Conservation (phyloP, 2,329 filamentous ascomycete genomes). For the Knufia petricola region DNA sequence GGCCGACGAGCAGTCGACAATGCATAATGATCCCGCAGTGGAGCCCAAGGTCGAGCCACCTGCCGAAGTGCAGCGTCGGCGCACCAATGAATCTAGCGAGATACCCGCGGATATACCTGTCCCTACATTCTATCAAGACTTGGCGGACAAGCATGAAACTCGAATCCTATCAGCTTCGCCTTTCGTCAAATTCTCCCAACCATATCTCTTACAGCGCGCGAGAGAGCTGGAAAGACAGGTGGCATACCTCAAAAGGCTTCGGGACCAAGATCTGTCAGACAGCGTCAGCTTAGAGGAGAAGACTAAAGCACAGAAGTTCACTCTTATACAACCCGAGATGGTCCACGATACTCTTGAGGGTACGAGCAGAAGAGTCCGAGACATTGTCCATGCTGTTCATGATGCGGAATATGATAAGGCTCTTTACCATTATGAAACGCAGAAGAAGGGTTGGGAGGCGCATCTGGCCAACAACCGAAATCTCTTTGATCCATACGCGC, state of each 20-base stretch:
- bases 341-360: slow-evolving; percentile 73
- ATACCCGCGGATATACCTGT: slow-evolving; percentile 71
- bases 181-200: slow-evolving; percentile 90
- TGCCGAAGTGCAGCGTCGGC: slow-evolving; percentile 22
- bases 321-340: slow-evolving; percentile 92
- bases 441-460: slow-evolving; percentile 92
- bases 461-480: slow-evolving; percentile 82
- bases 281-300: slow-evolving; percentile 49
- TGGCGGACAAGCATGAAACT: slow-evolving; percentile 86
- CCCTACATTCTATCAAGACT: slow-evolving; percentile 88
- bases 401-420: slow-evolving; percentile 96
- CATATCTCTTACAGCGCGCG: slow-evolving; percentile 83
- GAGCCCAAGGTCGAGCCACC: slow-evolving; percentile 8
- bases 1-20: slow-evolving; percentile 11
- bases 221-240: slow-evolving; percentile 82
- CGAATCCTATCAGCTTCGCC: slow-evolving; percentile 91
- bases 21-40: slow-evolving; percentile 10
- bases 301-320: slow-evolving; percentile 61
- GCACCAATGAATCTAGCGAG: slow-evolving; percentile 41
- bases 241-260: slow-evolving; percentile 68
- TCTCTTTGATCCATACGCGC: slow-evolving; percentile 87
- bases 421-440: slow-evolving; percentile 83
- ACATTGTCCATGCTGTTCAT: slow-evolving; percentile 88
- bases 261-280: slow-evolving; percentile 52
- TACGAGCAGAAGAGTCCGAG: slow-evolving; percentile 77